Conservation (phyloP, 75 land plant species). For the Isoetes taiwanensis region DNA sequence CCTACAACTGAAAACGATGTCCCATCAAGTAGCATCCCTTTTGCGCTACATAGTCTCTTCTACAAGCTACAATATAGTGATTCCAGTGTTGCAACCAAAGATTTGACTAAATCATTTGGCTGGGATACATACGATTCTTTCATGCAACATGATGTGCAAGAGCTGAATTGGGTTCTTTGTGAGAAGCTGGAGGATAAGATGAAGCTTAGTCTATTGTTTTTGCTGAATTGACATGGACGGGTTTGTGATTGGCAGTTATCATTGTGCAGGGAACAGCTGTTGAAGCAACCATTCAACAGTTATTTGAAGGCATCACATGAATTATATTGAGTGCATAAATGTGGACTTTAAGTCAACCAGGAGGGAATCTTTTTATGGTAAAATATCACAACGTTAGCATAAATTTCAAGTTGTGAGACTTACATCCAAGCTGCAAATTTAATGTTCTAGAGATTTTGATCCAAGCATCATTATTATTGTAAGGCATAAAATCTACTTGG, state of each 20-base stretch:
- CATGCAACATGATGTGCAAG: slow-evolving; percentile 5
- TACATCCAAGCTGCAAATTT: too few relatives aligned
- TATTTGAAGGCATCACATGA: slow-evolving; percentile 6
- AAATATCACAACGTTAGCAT: too few relatives aligned
- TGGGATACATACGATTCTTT: slow-evolving; percentile 6
- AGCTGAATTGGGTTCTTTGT: slow-evolving; percentile 2
- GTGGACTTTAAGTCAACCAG: neutral
- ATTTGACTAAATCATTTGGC: slow-evolving; percentile 1
- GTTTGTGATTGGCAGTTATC: neutral
- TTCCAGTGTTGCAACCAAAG: slow-evolving; percentile 1
- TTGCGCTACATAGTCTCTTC: slow-evolving; percentile 3
- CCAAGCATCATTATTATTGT: too few relatives aligned
- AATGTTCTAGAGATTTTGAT: too few relatives aligned
- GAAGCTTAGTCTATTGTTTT: neutral
- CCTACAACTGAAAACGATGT: slow-evolving; percentile 6
- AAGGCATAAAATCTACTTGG: too few relatives aligned
- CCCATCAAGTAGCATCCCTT: slow-evolving; percentile 2
- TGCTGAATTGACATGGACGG: too few relatives aligned
- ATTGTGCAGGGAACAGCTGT: slow-evolving; percentile 1
- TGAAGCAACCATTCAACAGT: slow-evolving; percentile 5
- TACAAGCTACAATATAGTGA: slow-evolving; percentile 6
- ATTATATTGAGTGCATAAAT: slow-evolving; percentile 2
- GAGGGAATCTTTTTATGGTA: slow-evolving; percentile 6
- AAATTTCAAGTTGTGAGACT: too few relatives aligned
- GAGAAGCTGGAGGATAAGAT: slow-evolving; percentile 7